Evolutionary conservation across 306 rosid genomes (phyloP).

Genomic region (Citrullus colocynthis): DNA sequence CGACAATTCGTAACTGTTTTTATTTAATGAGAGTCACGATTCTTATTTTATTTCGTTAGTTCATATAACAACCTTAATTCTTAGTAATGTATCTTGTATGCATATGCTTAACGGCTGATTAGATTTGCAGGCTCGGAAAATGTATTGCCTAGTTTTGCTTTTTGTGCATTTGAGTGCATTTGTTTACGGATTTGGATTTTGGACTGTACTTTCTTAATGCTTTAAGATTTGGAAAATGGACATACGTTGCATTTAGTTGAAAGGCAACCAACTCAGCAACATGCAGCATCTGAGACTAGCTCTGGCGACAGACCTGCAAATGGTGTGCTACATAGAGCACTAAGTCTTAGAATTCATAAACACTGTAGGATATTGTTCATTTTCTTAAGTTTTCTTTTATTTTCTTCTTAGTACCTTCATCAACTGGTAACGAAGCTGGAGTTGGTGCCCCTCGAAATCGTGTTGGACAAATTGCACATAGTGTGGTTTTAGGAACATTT

Average conservation of each 20-base stretch:
- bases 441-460: conserved; percentile 56
- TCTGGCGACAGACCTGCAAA: conserved; percentile 41
- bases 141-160: background rate
- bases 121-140: background rate
- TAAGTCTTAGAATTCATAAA: background rate
- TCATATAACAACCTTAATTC: background rate
- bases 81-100: background rate
- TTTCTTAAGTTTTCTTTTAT: conserved; percentile 11
- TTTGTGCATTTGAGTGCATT: background rate
- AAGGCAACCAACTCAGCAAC: conserved; percentile 69
- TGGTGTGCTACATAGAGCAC: conserved; percentile 9
- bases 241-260: conserved; percentile 92
- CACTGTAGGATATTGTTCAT: background rate
- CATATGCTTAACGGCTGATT: background rate
- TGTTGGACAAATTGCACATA: conserved; percentile 84
- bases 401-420: conserved; percentile 1
- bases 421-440: conserved; percentile 48
- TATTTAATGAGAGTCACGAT: background rate
- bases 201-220: conserved; percentile 35
- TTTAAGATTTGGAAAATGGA: conserved; percentile 81
- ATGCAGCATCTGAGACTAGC: conserved; percentile 30
- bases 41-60: background rate
- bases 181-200: background rate
- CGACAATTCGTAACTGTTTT: background rate
- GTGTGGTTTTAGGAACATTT: conserved; percentile 91